Evolutionary conservation across 2,329 filamentous ascomycete genomes (phyloP).

Genomic region (Arthrobotrys conoides): DNA sequence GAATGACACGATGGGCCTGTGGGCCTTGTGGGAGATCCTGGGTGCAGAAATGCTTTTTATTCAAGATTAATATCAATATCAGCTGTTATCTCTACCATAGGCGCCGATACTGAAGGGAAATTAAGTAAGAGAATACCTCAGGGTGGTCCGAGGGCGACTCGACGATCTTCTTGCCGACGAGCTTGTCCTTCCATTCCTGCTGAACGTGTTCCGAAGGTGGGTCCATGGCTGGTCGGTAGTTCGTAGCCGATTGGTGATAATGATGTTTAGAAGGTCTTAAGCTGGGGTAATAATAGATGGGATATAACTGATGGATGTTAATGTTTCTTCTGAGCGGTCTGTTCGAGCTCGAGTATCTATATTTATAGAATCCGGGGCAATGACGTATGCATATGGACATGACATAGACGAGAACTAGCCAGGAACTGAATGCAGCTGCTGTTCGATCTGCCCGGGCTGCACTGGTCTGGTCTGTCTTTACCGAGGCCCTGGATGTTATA

Average conservation of each 20-base stretch:
- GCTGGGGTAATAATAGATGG: background rate
- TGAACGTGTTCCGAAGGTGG: constrained; percentile 23
- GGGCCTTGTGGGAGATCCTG: constrained; percentile 62
- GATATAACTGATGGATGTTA: background rate
- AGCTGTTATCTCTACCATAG: background rate
- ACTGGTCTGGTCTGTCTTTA: background rate
- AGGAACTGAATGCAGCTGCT: background rate
- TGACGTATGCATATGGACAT: background rate
- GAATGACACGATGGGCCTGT: constrained; percentile 61
- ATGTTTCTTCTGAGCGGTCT: no score
- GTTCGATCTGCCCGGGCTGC: background rate
- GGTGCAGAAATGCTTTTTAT: constrained; percentile 60
- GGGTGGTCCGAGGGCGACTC: constrained; percentile 50
- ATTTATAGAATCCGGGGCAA: constrained; percentile 7
- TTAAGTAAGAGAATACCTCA: constrained; percentile 15
- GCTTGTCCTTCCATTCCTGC: constrained; percentile 62
- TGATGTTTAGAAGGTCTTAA: background rate
- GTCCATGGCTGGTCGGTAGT: constrained; percentile 22
- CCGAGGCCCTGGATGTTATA: background rate
- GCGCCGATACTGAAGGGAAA: background rate
- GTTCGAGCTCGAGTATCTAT: background rate
- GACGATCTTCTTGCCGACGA: constrained; percentile 63
- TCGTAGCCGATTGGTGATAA: background rate
- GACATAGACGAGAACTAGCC: background rate
- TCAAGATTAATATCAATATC: background rate